Evolutionary conservation across 2,329 filamentous ascomycete species (phyloP), one percentile per base, ranked within the genome.

Genomic region (Xylaria sp.): DNA sequence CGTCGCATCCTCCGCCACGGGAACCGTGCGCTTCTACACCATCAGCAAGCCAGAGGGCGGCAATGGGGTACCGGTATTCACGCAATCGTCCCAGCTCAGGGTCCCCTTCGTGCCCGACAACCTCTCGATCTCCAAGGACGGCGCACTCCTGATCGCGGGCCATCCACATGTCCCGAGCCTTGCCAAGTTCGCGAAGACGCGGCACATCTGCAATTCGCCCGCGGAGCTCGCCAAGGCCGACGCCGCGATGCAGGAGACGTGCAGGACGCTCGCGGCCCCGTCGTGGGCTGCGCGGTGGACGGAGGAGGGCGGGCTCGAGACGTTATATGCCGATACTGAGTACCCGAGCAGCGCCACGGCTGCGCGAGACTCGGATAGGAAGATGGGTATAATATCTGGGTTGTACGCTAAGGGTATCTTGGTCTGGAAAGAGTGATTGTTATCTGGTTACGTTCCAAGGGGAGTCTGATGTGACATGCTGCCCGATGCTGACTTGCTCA

Each of bases 31-130:
- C 41, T 67, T 83, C 28, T 82, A 78, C 75, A 41, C 59, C 7
- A 57, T 79, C 44, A 60, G 57, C 63, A 20, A 10, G 23, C 25
- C 52, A 48, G 18, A 13, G 55, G 60, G 34, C 58, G 50, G 46
- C 48, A 39, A 15, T 65, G 9, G 28, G 2, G 8, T 67, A 1
- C 74, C 74, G 0, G 65, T 23, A 3, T 71, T 78, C 23, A 71
- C 63, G 10, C 69, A 63, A 44, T 13, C 46, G 4, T 70, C 73
- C 0, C 39, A 61, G 39, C 48, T 80, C 61, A 63, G 48, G 3
- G 52, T 82, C 2, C 80, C 82, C 0, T 84, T 83, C 67, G 37
- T 80, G 7, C 79, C 82, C 0, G 83, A 84, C 67, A 84, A 84
- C 52, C 74, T 84, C 12, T 79, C 80, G 0, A 57, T 77, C 2